Percentiles rank a stretch among this genome's conserved stretches.
Evolutionary conservation across 164 flowering plant genomes (phyloP).

Genomic region (Dillenia suffruticosa): DNA sequence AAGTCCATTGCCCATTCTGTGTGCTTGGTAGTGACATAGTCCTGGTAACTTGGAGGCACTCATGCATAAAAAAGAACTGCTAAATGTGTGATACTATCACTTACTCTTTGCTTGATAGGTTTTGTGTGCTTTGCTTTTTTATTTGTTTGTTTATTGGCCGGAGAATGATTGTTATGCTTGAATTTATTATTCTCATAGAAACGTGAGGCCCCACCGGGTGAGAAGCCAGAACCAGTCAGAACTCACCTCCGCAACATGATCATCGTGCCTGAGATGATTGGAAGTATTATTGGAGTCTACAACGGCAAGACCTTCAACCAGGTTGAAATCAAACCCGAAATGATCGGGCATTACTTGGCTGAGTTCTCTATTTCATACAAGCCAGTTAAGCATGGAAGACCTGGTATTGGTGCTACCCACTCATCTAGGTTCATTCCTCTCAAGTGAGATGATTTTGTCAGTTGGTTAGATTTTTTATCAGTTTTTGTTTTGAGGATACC

Average conservation of each 20-base stretch:
- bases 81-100: no score
- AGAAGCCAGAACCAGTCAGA: conserved; percentile 58
- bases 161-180: no score
- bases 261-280: conserved; percentile 68
- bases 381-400: conserved; percentile 74
- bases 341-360: conserved; percentile 64
- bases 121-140: no score
- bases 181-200: conserved; percentile 30
- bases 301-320: conserved; percentile 71
- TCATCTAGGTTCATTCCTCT: conserved; percentile 67
- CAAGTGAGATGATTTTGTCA: conserved; percentile 23
- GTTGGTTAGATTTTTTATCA: no score
- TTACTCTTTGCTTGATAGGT: no score
- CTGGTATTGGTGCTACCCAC: conserved; percentile 77
- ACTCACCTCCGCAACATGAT: conserved; percentile 52
- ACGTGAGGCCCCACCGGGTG: conserved; percentile 58
- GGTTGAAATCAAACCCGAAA: conserved; percentile 70
- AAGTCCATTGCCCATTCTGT: not conserved
- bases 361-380: conserved; percentile 68
- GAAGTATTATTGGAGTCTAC: conserved; percentile 60
- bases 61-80: no score
- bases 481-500: no score
- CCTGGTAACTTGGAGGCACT: no score
- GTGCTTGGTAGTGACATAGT: not conserved
- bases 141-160: no score